phyloP scores from a whole-genome alignment of 1,284 basidiomycete species.

The Leccinum holopus region DNA sequence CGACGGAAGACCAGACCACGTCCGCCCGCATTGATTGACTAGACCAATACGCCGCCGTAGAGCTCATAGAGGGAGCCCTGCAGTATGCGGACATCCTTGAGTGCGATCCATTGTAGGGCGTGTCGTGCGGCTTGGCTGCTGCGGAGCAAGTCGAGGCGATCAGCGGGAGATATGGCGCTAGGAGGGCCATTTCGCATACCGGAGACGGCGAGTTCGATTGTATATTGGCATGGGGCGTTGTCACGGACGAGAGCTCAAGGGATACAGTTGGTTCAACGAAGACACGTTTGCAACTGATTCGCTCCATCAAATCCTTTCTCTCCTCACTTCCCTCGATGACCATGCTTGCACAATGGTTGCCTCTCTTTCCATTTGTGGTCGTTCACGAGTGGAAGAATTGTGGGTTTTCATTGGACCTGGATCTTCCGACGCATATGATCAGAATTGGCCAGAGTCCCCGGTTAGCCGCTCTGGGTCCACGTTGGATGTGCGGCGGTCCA shows the following conservation, averaged over 20 bases:
- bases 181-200: conserved; percentile 49
- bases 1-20: conserved; percentile 44
- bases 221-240: conserved; percentile 46
- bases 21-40: conserved; percentile 33
- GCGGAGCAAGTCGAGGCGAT: conserved; percentile 44
- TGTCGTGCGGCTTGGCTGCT: conserved; percentile 50
- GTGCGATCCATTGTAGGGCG: conserved; percentile 39
- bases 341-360: conserved; percentile 67
- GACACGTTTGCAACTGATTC: conserved; percentile 77
- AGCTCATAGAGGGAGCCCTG: conserved; percentile 53
- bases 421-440: conserved; percentile 33
- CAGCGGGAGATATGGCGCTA: conserved; percentile 29
- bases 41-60: conserved; percentile 58
- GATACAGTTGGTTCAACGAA: conserved; percentile 57
- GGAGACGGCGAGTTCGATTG: conserved; percentile 50
- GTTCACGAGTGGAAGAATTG: conserved; percentile 71
- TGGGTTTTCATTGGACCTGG: conserved; percentile 72
- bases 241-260: conserved; percentile 33
- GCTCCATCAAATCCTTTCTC: conserved; percentile 66
- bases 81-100: conserved; percentile 40
- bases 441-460: conserved; percentile 36
- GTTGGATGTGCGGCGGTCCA: conserved; percentile 35
- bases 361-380: conserved; percentile 64
- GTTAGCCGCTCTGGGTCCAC: conserved; percentile 36
- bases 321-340: conserved; percentile 64